phyloP scores from a whole-genome alignment of 108 stramenopile species.

The Nitzschia sp. region DNA sequence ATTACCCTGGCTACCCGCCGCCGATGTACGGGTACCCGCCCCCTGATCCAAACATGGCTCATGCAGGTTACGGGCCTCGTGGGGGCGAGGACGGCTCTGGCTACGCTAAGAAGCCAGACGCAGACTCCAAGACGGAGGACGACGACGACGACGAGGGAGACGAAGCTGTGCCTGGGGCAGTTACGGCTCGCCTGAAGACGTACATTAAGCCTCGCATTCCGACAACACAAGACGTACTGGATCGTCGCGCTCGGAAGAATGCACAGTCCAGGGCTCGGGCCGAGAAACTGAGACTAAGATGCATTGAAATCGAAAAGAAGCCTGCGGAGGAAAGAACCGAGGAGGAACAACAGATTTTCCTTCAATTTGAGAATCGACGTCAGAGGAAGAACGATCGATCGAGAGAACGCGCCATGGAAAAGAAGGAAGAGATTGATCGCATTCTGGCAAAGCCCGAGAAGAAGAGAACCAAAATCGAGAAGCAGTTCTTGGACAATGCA shows the following conservation, averaged over 20 bases:
- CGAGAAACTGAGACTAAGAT: slow-evolving; percentile 53
- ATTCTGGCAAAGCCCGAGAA: slow-evolving; percentile 68
- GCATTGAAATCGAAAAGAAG: slow-evolving; percentile 53
- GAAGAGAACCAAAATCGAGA: slow-evolving; percentile 72
- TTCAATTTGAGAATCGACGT: slow-evolving; percentile 64
- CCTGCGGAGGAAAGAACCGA: slow-evolving; percentile 48
- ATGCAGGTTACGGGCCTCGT: slow-evolving; percentile 34
- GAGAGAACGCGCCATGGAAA: slow-evolving; percentile 71
- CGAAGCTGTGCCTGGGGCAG: slow-evolving; percentile 28
- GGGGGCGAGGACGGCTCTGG: slow-evolving; percentile 3
- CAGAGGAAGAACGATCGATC: slow-evolving; percentile 73
- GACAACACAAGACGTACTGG: slow-evolving; percentile 53
- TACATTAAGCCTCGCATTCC: slow-evolving; percentile 59
- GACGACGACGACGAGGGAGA: slow-evolving; percentile 36
- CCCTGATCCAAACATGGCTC: slow-evolving; percentile 32
- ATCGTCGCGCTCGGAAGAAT: slow-evolving; percentile 73
- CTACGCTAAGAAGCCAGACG: slow-evolving; percentile 18
- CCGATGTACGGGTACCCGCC: slow-evolving; percentile 39
- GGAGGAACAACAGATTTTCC: slow-evolving; percentile 57
- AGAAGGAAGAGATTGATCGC: slow-evolving; percentile 72
- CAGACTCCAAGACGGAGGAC: background rate
- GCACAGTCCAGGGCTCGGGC: slow-evolving; percentile 73
- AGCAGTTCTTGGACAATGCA: slow-evolving; percentile 52
- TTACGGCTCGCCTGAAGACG: slow-evolving; percentile 52
- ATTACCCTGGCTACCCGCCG: slow-evolving; percentile 41